Conservation (phyloP, 495 filamentous ascomycete genomes). For the Trichoderma asperelloides region DNA sequence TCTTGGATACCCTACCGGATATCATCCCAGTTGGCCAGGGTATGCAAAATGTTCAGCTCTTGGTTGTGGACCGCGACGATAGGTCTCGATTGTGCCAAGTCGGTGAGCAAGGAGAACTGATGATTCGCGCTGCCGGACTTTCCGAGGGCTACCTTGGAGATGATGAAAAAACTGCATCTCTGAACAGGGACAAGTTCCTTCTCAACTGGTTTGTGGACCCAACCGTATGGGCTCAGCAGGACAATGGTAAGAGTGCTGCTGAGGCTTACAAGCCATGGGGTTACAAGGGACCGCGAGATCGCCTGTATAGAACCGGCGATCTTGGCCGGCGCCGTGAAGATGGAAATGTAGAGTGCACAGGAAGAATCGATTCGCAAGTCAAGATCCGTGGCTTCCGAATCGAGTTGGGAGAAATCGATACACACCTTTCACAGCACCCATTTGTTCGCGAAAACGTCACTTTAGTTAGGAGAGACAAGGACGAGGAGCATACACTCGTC, state of each 20-base stretch:
- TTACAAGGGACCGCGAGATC: conserved; percentile 65
- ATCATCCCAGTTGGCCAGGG: conserved; percentile 69
- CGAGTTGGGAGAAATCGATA: conserved; percentile 75
- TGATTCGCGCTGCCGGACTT: conserved; percentile 66
- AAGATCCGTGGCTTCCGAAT: conserved; percentile 82
- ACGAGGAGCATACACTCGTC: conserved; percentile 69
- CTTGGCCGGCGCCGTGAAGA: conserved; percentile 54
- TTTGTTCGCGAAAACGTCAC: conserved; percentile 69
- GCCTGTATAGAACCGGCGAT: conserved; percentile 66
- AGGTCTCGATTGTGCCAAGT: conserved; percentile 53
- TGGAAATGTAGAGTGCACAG: conserved; percentile 58
- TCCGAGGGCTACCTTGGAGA: conserved; percentile 69
- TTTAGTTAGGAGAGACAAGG: conserved; percentile 62
- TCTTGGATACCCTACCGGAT: conserved; percentile 55
- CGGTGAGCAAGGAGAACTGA: conserved; percentile 69
- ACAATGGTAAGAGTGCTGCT: conserved; percentile 10
- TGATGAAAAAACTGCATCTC: conserved; percentile 30
- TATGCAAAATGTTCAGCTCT: conserved; percentile 72
- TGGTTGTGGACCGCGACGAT: conserved; percentile 67
- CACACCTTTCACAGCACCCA: conserved; percentile 60
- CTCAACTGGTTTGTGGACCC: conserved; percentile 67
- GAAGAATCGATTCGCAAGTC: conserved; percentile 68
- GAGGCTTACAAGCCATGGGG: conserved; percentile 36
- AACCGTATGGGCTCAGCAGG: conserved; percentile 48
- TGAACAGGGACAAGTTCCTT: conserved; percentile 64